Conservation (phyloP, 2,329 filamentous ascomycete species). For the Diaporthe destruens region DNA sequence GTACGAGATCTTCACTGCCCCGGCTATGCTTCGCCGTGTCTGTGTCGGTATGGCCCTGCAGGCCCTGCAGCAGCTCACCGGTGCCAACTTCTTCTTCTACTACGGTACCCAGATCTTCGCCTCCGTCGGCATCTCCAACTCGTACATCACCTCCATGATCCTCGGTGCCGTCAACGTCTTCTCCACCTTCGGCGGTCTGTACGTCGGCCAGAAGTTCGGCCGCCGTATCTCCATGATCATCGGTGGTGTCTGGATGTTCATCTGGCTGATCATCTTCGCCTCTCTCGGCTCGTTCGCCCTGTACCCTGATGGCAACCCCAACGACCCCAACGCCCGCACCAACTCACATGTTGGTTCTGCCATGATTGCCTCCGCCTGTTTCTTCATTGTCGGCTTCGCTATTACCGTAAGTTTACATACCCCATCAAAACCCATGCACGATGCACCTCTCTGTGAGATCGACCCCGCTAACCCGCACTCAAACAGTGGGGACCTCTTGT, state of each 20-base stretch:
- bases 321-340: slow-evolving; percentile 50
- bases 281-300: slow-evolving; percentile 61
- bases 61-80: slow-evolving; percentile 77
- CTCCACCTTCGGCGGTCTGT: slow-evolving; percentile 76
- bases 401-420: slow-evolving; percentile 43
- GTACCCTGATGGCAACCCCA: slow-evolving; percentile 50
- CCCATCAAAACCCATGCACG: not conserved
- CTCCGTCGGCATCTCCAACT: slow-evolving; percentile 74
- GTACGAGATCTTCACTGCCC: slow-evolving; percentile 48
- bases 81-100: slow-evolving; percentile 64
- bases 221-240: slow-evolving; percentile 76
- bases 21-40: slow-evolving; percentile 74
- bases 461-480: slow-evolving; percentile 53
- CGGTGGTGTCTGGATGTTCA: slow-evolving; percentile 76
- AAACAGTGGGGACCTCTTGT: slow-evolving; percentile 73
- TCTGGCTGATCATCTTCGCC: slow-evolving; percentile 75
- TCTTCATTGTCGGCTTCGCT: slow-evolving; percentile 81
- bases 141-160: slow-evolving; percentile 77
- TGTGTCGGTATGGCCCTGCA: slow-evolving; percentile 73
- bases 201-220: slow-evolving; percentile 75
- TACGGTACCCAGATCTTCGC: slow-evolving; percentile 77
- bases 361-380: slow-evolving; percentile 79
- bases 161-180: slow-evolving; percentile 76
- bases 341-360: slow-evolving; percentile 65
- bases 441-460: not conserved